Evolutionary conservation across 1,139 yeast species (phyloP).

Genomic region (Protomyces arabidopsidicola): DNA sequence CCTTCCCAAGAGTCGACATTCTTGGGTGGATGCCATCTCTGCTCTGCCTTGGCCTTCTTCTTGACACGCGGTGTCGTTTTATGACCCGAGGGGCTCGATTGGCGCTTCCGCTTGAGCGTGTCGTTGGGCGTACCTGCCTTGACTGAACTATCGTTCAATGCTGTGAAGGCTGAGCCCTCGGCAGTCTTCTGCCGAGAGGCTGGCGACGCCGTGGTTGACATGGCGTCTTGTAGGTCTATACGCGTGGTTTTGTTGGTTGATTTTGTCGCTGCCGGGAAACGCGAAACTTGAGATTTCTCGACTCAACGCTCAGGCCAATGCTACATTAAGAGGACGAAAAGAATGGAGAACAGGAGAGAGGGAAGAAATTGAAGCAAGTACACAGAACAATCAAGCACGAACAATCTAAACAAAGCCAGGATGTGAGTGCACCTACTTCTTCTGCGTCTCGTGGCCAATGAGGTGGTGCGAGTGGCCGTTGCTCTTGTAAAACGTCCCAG

Average conservation of each 20-base stretch:
- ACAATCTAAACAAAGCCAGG: not conserved
- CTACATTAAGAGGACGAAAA: no score
- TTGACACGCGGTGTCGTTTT: not conserved
- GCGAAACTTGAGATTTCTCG: no score
- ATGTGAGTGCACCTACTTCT: not conserved
- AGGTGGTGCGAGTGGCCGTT: constrained; percentile 56
- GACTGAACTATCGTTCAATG: not conserved
- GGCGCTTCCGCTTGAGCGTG: not conserved
- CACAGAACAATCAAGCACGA: not conserved
- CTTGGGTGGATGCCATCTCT: not conserved
- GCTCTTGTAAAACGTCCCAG: constrained; percentile 46
- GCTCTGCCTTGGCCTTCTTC: not conserved
- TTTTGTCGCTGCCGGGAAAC: no score
- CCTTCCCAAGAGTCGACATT: not conserved
- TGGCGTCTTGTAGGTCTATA: not conserved
- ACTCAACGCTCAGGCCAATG: no score
- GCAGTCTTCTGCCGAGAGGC: not conserved
- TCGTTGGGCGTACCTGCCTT: not conserved
- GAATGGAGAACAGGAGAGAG: no score
- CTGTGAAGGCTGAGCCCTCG: not conserved
- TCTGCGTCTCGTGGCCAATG: constrained; percentile 42
- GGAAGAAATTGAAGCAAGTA: no score
- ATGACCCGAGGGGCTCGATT: not conserved
- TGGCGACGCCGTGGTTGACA: not conserved
- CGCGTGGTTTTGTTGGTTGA: not conserved